These are phyloP conservation scores for Neurospora sp. DNA, from an alignment of 495 filamentous ascomycete genomes.

Conservation along the genomic window DNA sequence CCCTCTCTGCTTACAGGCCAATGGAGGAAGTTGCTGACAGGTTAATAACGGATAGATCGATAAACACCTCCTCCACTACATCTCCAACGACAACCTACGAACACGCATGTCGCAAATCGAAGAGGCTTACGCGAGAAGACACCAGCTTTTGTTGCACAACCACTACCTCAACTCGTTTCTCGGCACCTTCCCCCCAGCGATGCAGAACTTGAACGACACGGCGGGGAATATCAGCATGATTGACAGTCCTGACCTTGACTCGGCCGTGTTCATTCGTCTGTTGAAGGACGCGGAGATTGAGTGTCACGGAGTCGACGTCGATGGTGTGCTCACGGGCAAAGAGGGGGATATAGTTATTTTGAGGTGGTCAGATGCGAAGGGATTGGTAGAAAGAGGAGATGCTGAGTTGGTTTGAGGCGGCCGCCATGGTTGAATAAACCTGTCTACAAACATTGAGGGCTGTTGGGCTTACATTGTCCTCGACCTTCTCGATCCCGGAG, in stretches of 20 bases:
- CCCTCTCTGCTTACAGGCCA: too few relatives aligned
- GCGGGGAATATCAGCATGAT: constrained; percentile 87
- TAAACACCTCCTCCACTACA: constrained; percentile 53
- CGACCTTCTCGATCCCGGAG: background rate
- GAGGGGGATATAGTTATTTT: constrained; percentile 82
- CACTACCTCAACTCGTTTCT: constrained; percentile 81
- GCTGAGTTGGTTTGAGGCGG: constrained; percentile 66
- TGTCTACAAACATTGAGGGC: background rate
- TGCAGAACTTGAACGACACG: constrained; percentile 82
- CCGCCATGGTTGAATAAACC: background rate
- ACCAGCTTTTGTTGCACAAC: constrained; percentile 67
- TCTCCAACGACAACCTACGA: constrained; percentile 35
- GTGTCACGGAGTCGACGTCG: constrained; percentile 47
- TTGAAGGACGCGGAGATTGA: constrained; percentile 48
- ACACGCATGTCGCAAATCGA: constrained; percentile 61
- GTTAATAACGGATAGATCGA: constrained; percentile 44
- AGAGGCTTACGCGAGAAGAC: constrained; percentile 63
- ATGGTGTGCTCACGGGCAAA: constrained; percentile 48
- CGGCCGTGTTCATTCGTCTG: constrained; percentile 75
- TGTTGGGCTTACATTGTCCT: background rate
- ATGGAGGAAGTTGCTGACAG: background rate
- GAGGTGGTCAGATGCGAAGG: constrained; percentile 72
- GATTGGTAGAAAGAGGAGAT: constrained; percentile 58
- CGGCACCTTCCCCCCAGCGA: constrained; percentile 57
- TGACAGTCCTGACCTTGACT: constrained; percentile 68